A percentile compares a stretch with the other conserved stretches of the same genome.
phyloP scores from a whole-genome alignment of 2,329 filamentous ascomycete genomes.

The Ascosphaera pollenicola region DNA sequence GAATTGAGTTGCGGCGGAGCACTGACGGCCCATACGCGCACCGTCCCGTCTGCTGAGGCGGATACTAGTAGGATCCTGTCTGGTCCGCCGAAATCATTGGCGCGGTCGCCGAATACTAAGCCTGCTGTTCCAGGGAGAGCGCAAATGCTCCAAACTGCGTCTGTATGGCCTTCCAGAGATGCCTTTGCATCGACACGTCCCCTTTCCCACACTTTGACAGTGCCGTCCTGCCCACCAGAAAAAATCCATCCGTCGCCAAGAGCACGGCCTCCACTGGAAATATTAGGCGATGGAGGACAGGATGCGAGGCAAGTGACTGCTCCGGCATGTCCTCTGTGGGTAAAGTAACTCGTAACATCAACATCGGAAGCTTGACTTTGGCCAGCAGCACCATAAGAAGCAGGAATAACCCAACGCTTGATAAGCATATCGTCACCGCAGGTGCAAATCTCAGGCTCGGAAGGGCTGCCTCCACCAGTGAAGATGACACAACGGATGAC shows the following conservation, averaged over 20 bases:
- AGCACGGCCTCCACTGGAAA: constrained; percentile 69
- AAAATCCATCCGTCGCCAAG: constrained; percentile 96
- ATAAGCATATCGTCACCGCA: constrained; percentile 88
- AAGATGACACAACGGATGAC: constrained; percentile 91
- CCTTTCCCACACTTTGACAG: constrained; percentile 85
- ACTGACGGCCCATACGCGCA: constrained; percentile 88
- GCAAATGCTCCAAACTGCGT: constrained; percentile 89
- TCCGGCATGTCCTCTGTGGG: constrained; percentile 81
- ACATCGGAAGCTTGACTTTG: constrained; percentile 48
- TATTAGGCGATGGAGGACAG: constrained; percentile 70
- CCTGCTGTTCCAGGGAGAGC: constrained; percentile 70
- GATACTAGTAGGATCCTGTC: constrained; percentile 82
- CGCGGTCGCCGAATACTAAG: constrained; percentile 52
- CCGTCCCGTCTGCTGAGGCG: constrained; percentile 71
- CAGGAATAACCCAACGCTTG: constrained; percentile 89
- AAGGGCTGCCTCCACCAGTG: constrained; percentile 83
- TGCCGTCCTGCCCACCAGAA: constrained; percentile 85
- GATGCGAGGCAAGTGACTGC: constrained; percentile 70
- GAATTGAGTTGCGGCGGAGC: constrained; percentile 70
- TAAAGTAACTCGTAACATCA: constrained; percentile 84
- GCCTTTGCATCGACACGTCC: constrained; percentile 89
- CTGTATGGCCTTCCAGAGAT: constrained; percentile 79
- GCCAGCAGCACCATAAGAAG: constrained; percentile 37
- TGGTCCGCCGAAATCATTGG: constrained; percentile 50
- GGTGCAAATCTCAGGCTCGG: constrained; percentile 92